Base-by-base conservation (phyloP, 768 basidiomycete genomes). In the Tulasnella sp. region DNA sequence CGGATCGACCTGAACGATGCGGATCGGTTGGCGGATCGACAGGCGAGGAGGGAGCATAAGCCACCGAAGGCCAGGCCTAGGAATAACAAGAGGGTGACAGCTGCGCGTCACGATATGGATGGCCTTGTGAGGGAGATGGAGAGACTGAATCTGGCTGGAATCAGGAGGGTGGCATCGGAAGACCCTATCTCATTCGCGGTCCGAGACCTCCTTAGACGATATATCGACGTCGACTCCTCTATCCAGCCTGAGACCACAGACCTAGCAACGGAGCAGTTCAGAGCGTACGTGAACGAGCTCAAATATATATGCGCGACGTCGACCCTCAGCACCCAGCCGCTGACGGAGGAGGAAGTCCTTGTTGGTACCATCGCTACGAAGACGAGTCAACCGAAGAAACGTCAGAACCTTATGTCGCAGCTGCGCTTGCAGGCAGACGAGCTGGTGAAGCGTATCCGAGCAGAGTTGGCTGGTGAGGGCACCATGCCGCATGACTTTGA, bases 341-440 rank as follows among this genome's bases (percentile, higher is more conserved):
- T 85, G 1, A 78, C 77, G 7, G 83, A 86, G 65, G 83, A 80
- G 66, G 85, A 85, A 67, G 82, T 77, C 0, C 69, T 83, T 2
- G 68, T 85, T 15, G 85, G 85, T 0, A 84, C 84, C 0, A 86
- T 86, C 60, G 72, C 78, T 0, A 82, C 82, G 21, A 82, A 82
- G 60, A 79, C 75, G 9, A 78, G 81, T 0, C 81, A 85, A 64
- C 76, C 77, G 11, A 74, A 80, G 5, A 74, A 72, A 58, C 73
- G 83, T 19, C 75, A 71, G 61, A 78, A 83, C 42, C 66, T 74
- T 32, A 84, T 82, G 64, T 71, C 79, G 1, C 76, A 75, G 55
- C 65, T 86, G 59, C 73, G 82, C 51, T 80, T 82, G 48, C 76
- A 77, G 56, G 82, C 79, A 0, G 73, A 77, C 44, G 64, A 73